Conservation (phyloP, 768 basidiomycete species). For the Rhodotorula paludigena region DNA sequence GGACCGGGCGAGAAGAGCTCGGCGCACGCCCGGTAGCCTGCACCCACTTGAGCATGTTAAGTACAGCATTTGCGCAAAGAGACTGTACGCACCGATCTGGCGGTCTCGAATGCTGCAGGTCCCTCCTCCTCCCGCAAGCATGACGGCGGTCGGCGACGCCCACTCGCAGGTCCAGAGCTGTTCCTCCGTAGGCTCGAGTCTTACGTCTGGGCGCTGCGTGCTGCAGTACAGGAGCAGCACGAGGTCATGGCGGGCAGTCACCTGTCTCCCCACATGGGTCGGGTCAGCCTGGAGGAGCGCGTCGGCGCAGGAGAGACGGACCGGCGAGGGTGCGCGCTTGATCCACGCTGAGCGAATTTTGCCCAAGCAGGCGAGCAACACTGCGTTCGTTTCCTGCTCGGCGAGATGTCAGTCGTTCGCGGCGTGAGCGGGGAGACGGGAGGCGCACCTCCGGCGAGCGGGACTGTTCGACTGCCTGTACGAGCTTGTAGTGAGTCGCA, state of each 20-base stretch:
- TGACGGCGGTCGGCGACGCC: conserved; percentile 6
- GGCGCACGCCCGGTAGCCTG: conserved; percentile 30
- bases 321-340: not conserved
- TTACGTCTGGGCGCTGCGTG: not conserved
- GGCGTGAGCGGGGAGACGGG: not conserved
- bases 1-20: conserved; percentile 14
- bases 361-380: not conserved
- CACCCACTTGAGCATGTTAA: too few species aligned
- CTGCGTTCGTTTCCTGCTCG: not conserved
- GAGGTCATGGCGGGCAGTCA: conserved; percentile 5
- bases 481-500: conserved; percentile 26
- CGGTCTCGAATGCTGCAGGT: not conserved
- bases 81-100: not conserved
- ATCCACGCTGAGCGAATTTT: not conserved
- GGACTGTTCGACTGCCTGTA: conserved; percentile 3
- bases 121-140: conserved; percentile 13
- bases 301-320: not conserved
- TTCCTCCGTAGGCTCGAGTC: not conserved
- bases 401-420: not conserved
- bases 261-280: not conserved
- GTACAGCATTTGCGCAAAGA: not conserved
- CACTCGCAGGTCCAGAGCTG: not conserved
- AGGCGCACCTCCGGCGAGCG: not conserved
- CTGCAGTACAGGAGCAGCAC: conserved; percentile 20
- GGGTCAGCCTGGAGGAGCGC: not conserved